Conservation (phyloP, 257 asterid species). For the Striga asiatica region DNA sequence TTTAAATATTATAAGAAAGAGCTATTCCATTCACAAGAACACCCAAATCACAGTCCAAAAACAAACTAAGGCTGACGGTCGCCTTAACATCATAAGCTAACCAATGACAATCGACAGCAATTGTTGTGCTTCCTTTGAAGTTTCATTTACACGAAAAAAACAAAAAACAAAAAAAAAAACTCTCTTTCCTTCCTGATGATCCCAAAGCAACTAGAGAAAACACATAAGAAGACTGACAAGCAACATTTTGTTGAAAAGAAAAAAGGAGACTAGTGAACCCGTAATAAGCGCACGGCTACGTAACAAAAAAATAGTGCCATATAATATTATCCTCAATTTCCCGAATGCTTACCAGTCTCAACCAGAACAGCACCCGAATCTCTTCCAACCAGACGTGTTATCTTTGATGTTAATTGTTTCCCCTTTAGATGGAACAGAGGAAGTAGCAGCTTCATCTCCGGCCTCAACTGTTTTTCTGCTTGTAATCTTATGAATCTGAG, state of each 20-base stretch:
- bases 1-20: constrained; percentile 11
- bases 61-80: constrained; percentile 6
- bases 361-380: constrained; percentile 38
- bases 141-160: constrained; percentile 10
- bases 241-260: background rate
- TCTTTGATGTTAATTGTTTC: constrained; percentile 34
- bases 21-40: constrained; percentile 6
- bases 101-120: constrained; percentile 13
- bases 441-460: constrained; percentile 29
- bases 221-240: background rate
- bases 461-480: constrained; percentile 42
- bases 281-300: no score
- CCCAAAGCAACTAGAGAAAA: background rate
- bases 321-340: constrained; percentile 7
- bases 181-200: background rate
- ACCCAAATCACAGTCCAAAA: constrained; percentile 10
- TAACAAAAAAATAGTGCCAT: background rate
- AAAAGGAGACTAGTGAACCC: background rate
- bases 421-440: constrained; percentile 35
- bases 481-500: constrained; percentile 29
- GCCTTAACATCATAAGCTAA: constrained; percentile 15
- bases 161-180: no score
- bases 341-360: background rate
- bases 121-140: background rate
- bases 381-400: constrained; percentile 29